Percentiles rank a stretch among this genome's conserved stretches.
phyloP scores from a whole-genome alignment of 345 rosid genomes.

The Aquilaria sinensis region DNA sequence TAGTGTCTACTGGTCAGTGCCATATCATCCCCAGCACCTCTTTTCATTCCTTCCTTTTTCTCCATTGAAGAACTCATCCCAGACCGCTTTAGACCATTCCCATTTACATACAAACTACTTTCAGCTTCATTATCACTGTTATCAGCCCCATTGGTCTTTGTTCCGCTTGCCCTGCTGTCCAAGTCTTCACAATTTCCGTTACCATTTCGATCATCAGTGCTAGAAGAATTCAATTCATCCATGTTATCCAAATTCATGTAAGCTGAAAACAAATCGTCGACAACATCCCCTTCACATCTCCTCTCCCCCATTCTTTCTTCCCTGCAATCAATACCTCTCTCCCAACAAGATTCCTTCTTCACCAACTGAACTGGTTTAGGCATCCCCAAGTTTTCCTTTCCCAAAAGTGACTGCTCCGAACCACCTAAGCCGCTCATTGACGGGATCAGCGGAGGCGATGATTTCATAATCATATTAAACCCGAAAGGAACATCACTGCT shows the following conservation, averaged over 20 bases:
- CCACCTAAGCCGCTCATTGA: constrained; percentile 31
- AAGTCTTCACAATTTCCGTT: constrained; percentile 72
- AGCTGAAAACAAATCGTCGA: constrained; percentile 89
- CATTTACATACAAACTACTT: constrained; percentile 73
- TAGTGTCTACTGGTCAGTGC: constrained; percentile 67
- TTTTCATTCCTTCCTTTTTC: constrained; percentile 73
- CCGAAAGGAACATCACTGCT: constrained; percentile 86
- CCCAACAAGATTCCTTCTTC: constrained; percentile 49
- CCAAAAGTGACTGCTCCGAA: constrained; percentile 40
- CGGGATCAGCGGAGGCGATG: constrained; percentile 58
- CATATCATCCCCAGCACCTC: constrained; percentile 73
- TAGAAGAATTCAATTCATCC: constrained; percentile 72
- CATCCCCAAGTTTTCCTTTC: constrained; percentile 31
- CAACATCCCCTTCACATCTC: constrained; percentile 67
- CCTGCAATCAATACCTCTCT: constrained; percentile 34
- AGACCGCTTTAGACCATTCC: constrained; percentile 27
- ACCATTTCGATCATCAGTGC: constrained; percentile 62
- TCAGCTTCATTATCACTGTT: constrained; percentile 89
- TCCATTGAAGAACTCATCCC: constrained; percentile 39
- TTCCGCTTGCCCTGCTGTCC: constrained; percentile 90
- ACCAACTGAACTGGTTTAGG: constrained; percentile 37
- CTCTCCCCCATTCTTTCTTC: constrained; percentile 70
- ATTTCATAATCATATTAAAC: constrained; percentile 42
- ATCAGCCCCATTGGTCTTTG: constrained; percentile 75
- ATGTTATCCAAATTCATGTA: constrained; percentile 93